Evolutionary conservation across 2,329 filamentous ascomycete genomes (phyloP).

Genomic region (Penicillium sp.): DNA sequence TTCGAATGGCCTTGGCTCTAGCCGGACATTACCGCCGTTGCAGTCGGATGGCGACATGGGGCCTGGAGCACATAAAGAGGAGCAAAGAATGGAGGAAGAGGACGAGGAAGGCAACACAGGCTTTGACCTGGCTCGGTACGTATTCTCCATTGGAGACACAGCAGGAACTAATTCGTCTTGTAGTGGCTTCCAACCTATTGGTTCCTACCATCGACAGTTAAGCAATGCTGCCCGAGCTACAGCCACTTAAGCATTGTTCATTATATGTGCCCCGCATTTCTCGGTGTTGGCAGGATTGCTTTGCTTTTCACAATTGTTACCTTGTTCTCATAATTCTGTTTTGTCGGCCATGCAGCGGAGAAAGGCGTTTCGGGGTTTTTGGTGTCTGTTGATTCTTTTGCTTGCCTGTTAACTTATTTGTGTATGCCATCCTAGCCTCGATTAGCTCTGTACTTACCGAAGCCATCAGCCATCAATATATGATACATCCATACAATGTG

Average conservation of each 20-base stretch:
- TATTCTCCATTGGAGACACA: neutral
- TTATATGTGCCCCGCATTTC: conserved; percentile 18
- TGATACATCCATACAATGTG: neutral
- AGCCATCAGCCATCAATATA: neutral
- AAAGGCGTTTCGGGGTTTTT: conserved; percentile 12
- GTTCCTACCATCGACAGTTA: conserved; percentile 44
- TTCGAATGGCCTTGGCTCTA: conserved; percentile 29
- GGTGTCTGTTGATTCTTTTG: neutral
- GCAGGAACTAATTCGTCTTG: conserved; percentile 7
- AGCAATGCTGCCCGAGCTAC: conserved; percentile 38
- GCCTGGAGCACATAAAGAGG: conserved; percentile 17
- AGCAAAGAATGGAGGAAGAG: conserved; percentile 30
- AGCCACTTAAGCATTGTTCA: conserved; percentile 22
- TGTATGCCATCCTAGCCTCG: conserved; percentile 7
- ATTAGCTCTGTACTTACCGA: conserved; percentile 21
- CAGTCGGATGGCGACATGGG: conserved; percentile 29
- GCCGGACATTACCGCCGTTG: conserved; percentile 30
- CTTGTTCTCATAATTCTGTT: conserved; percentile 3
- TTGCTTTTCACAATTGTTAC: neutral
- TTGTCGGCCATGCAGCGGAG: conserved; percentile 4
- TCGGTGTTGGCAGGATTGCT: conserved; percentile 15
- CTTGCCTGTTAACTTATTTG: neutral
- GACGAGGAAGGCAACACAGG: conserved; percentile 38
- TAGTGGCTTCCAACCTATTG: conserved; percentile 49
- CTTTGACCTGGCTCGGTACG: conserved; percentile 47